Percentiles rank a stretch among this genome's conserved stretches.
Conservation (phyloP, 2,329 filamentous ascomycete genomes). For the Periconia digitata region DNA sequence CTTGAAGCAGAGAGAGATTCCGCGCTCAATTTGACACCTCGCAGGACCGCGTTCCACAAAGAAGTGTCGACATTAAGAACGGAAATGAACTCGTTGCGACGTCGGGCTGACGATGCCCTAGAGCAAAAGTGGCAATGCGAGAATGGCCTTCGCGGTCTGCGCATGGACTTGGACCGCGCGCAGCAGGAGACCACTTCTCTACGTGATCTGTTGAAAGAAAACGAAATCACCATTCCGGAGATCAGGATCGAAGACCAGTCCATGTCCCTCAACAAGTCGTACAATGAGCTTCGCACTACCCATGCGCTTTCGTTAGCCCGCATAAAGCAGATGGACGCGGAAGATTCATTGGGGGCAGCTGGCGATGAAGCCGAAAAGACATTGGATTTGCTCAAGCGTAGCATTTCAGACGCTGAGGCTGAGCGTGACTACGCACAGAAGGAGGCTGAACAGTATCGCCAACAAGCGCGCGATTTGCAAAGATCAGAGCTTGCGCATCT, state of each 20-base stretch:
- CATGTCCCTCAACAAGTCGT: conserved; percentile 71
- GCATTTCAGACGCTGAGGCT: conserved; percentile 67
- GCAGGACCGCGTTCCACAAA: conserved; percentile 76
- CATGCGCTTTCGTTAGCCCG: conserved; percentile 68
- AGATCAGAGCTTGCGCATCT: conserved; percentile 58
- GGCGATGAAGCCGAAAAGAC: conserved; percentile 59
- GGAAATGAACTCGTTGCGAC: conserved; percentile 81
- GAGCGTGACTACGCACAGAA: conserved; percentile 72
- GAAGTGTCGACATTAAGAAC: conserved; percentile 79
- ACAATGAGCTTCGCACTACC: conserved; percentile 72
- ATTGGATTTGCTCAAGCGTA: conserved; percentile 66
- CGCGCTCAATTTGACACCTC: conserved; percentile 68
- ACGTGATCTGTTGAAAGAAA: conserved; percentile 74
- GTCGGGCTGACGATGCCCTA: conserved; percentile 87
- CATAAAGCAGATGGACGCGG: conserved; percentile 64
- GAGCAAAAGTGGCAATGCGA: conserved; percentile 97
- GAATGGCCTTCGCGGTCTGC: conserved; percentile 82
- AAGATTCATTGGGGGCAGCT: conserved; percentile 41
- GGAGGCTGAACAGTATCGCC: conserved; percentile 63
- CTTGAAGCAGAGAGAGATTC: conserved; percentile 79
- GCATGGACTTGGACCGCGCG: conserved; percentile 95
- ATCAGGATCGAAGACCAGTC: conserved; percentile 58
- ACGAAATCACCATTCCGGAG: conserved; percentile 75
- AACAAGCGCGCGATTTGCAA: conserved; percentile 62
- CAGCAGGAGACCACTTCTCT: conserved; percentile 91